Evolutionary conservation across 176 grass and related monocot genomes (phyloP), one percentile per base, ranked within the genome.

Genomic region (Chloris gayana): DNA sequence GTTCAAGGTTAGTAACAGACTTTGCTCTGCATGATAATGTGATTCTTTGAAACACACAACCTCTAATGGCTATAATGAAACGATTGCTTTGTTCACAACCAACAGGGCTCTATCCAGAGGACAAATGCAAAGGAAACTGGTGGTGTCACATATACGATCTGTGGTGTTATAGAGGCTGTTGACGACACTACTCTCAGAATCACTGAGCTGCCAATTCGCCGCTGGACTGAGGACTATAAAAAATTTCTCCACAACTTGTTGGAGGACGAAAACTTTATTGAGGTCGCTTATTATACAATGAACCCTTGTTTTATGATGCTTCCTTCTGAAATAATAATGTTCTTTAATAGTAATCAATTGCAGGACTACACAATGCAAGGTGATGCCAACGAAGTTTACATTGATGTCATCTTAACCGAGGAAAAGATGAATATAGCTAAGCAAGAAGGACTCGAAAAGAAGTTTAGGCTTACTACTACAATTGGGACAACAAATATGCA

Each of bases 401-500:
- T 95, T 75, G 84, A 90, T 22, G 22, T 99, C 41, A 67, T 25
- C 57, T 65, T 95, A 70, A 85, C 22, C 3, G 91, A 95, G 58
- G 57, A 74, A 76, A 99, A 93, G 49, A 86, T 99, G 96, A 89
- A 86, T 18, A 69, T 88, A 58, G 96, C 90, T 35, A 77, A 39
- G 54, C 71, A 91, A 82, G 96, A 99, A 99, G 96, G 96, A 5
- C 73, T 99, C 9, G 69, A 80, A 80, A 99, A 95, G 80, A 99
- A 92, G 57, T 95, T 99, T 65, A 99, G 93, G 82, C 35, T 99
- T 65, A 95, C 93, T 35, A 93, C 96, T 22, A 86, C 90, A 31
- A 77, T 99, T n/a, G 82, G 82, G 31, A 99, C 90, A 25, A 83
- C 96, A 53, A 99, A 99, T 71, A 99, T 99, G 96, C 96, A 99